Percentiles rank a stretch among this genome's conserved stretches.
phyloP scores from a whole-genome alignment of 306 rosid species.

The Cyamopsis tetragonoloba region DNA sequence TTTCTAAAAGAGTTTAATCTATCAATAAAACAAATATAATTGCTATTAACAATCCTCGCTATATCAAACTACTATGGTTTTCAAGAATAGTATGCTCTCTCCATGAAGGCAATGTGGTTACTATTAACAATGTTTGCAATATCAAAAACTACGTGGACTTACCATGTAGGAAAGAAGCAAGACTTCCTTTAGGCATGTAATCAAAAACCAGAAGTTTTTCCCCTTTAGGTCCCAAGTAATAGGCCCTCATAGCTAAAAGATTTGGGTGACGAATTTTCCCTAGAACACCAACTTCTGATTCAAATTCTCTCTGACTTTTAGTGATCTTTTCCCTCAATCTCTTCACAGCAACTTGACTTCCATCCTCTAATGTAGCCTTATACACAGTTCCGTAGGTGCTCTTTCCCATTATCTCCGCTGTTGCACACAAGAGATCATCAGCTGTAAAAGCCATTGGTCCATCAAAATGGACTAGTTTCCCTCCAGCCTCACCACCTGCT shows the following conservation, averaged over 20 bases:
- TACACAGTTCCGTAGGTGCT: slow-evolving; percentile 80
- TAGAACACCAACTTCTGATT: slow-evolving; percentile 53
- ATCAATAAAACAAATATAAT: too few species aligned
- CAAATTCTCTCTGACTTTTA: slow-evolving; percentile 66
- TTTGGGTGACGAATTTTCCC: slow-evolving; percentile 73
- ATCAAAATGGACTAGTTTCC: slow-evolving; percentile 71
- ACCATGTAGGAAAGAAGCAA: slow-evolving; percentile 67
- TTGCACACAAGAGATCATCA: slow-evolving; percentile 78
- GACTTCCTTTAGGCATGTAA: slow-evolving; percentile 65
- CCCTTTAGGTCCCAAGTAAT: slow-evolving; percentile 71
- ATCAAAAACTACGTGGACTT: slow-evolving; percentile 5
- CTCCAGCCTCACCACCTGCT: slow-evolving; percentile 59
- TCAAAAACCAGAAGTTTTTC: slow-evolving; percentile 81
- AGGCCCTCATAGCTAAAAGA: slow-evolving; percentile 68
- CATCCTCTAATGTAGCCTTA: slow-evolving; percentile 76
- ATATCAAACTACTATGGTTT: too few species aligned
- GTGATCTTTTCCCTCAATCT: slow-evolving; percentile 80
- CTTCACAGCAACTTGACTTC: slow-evolving; percentile 79
- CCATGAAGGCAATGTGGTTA: neutral
- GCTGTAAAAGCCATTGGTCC: slow-evolving; percentile 68
- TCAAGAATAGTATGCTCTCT: too few species aligned
- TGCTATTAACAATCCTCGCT: too few species aligned
- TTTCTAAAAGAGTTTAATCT: too few species aligned
- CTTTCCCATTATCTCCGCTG: slow-evolving; percentile 83
- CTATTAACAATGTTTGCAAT: neutral